Evolutionary conservation across 495 filamentous ascomycete species (phyloP).

Genomic region (Daldinia concentrica): DNA sequence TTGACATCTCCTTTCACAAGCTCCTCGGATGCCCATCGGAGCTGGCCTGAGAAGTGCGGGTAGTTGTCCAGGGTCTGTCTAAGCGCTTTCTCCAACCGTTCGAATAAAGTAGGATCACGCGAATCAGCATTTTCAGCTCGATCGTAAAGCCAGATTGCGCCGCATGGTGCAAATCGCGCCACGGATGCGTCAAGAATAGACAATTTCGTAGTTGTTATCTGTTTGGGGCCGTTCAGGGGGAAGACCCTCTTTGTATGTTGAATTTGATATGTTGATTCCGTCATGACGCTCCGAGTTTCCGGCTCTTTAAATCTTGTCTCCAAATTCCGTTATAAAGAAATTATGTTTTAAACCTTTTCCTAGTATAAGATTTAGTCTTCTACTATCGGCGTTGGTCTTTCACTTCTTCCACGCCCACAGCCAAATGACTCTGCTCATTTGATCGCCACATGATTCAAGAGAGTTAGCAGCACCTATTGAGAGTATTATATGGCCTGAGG

Average conservation of each 20-base stretch:
- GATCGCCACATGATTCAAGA: neutral
- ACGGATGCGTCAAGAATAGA: conserved; percentile 53
- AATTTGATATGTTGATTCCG: conserved; percentile 16
- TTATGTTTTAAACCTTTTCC: neutral
- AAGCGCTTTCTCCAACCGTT: conserved; percentile 49
- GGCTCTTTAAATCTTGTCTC: neutral
- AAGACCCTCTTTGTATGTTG: conserved; percentile 37
- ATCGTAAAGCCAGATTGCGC: conserved; percentile 54
- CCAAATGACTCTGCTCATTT: neutral
- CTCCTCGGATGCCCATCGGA: conserved; percentile 42
- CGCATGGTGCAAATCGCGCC: conserved; percentile 46
- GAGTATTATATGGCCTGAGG: neutral
- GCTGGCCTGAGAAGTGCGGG: conserved; percentile 51
- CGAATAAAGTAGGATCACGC: conserved; percentile 27
- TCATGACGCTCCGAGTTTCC: conserved; percentile 2
- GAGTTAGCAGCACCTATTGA: neutral
- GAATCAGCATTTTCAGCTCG: conserved; percentile 32
- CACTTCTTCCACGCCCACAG: neutral
- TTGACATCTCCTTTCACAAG: conserved; percentile 33
- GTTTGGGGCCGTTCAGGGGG: conserved; percentile 21
- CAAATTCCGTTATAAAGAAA: neutral
- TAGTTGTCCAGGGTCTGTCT: conserved; percentile 49
- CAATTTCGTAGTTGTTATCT: conserved; percentile 38
- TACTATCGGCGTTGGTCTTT: neutral
- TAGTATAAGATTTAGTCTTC: neutral